phyloP scores from a whole-genome alignment of 768 basidiomycete genomes.

The Lactarius psammicola region DNA sequence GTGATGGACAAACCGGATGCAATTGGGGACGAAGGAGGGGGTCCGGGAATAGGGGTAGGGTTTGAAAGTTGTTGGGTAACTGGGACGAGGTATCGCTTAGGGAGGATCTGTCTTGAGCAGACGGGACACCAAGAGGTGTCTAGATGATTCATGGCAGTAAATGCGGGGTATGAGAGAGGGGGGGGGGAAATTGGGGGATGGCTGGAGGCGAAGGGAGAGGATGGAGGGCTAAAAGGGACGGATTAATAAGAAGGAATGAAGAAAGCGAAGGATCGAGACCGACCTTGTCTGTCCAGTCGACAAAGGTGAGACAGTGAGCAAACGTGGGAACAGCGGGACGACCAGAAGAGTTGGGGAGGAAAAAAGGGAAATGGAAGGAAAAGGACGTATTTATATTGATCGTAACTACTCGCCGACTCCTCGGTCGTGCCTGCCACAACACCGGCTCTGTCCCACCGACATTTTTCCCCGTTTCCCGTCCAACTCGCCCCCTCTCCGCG shows the following conservation, averaged over 20 bases:
- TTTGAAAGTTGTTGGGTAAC: slow-evolving; percentile 35
- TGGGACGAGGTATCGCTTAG: slow-evolving; percentile 64
- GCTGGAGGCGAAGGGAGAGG: not conserved
- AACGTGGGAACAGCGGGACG: slow-evolving; percentile 16
- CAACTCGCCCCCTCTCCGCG: slow-evolving; percentile 23
- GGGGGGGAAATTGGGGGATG: not conserved
- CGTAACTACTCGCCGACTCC: slow-evolving; percentile 8
- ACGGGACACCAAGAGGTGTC: slow-evolving; percentile 80
- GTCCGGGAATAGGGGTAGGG: slow-evolving; percentile 36
- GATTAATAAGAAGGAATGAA: slow-evolving; percentile 19
- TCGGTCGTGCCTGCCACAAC: slow-evolving; percentile 25
- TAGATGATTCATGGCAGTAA: slow-evolving; percentile 35
- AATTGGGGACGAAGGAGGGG: slow-evolving; percentile 42
- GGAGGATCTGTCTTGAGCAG: slow-evolving; percentile 75
- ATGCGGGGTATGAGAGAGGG: not conserved
- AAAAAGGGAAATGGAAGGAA: slow-evolving; percentile 28
- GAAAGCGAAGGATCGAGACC: slow-evolving; percentile 12
- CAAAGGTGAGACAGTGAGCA: slow-evolving; percentile 17
- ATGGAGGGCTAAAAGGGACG: slow-evolving; percentile 4
- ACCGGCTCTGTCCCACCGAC: slow-evolving; percentile 10
- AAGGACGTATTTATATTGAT: slow-evolving; percentile 22
- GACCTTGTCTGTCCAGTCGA: slow-evolving; percentile 23
- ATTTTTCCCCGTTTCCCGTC: slow-evolving; percentile 14
- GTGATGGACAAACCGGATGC: slow-evolving; percentile 39
- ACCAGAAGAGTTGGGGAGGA: slow-evolving; percentile 22